phyloP scores from a whole-genome alignment of 495 filamentous ascomycete genomes.

The Aspergillus saccharolyticus region DNA sequence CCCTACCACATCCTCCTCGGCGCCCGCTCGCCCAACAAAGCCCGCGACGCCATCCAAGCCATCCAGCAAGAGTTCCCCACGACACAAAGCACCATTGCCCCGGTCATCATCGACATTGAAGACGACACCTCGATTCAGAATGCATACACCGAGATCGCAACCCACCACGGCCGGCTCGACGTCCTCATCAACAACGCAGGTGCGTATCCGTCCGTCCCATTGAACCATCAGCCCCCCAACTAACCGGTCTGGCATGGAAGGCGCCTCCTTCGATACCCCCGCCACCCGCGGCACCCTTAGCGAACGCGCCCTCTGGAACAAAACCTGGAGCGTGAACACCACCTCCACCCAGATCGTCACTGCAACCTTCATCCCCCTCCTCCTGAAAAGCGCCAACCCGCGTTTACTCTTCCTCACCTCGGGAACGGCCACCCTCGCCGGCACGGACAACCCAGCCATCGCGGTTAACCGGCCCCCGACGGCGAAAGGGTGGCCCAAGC shows the following conservation, averaged over 20 bases:
- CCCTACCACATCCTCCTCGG: constrained; percentile 47
- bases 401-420: constrained; percentile 48
- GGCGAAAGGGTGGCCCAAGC: constrained; percentile 45
- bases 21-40: constrained; percentile 40
- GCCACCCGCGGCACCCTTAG: too few species aligned
- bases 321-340: constrained; percentile 54
- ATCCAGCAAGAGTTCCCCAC: constrained; percentile 32
- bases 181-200: constrained; percentile 52
- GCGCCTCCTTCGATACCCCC: constrained; percentile 32
- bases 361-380: constrained; percentile 38
- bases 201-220: too few species aligned
- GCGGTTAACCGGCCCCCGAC: constrained; percentile 30
- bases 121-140: constrained; percentile 47
- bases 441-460: constrained; percentile 23
- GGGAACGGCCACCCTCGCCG: constrained; percentile 42
- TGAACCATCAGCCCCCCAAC: too few species aligned
- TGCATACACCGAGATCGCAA: constrained; percentile 29
- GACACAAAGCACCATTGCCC: constrained; percentile 26
- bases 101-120: constrained; percentile 46
- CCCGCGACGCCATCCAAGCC: constrained; percentile 33
- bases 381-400: constrained; percentile 39
- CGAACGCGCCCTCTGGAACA: constrained; percentile 45
- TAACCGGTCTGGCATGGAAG: too few species aligned
- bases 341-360: constrained; percentile 48
- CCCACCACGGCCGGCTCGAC: constrained; percentile 43